Conservation (phyloP, 495 filamentous ascomycete species). For the Penicillium canariense region DNA sequence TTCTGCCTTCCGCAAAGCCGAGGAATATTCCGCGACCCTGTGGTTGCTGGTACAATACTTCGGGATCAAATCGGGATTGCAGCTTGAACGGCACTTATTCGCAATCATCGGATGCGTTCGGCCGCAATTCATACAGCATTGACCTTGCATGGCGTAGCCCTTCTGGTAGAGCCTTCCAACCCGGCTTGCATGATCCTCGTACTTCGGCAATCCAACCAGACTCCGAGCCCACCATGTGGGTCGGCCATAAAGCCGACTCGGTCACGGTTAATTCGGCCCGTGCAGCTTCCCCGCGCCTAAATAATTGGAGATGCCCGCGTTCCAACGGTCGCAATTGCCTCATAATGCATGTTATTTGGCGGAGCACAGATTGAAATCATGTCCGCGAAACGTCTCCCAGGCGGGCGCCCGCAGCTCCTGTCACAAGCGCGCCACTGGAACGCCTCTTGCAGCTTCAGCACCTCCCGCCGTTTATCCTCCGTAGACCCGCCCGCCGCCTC, state of each 20-base stretch:
- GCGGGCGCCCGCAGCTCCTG: neutral
- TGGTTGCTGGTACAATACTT: too few species aligned
- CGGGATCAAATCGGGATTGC: too few species aligned
- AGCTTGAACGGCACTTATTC: too few species aligned
- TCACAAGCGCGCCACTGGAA: neutral
- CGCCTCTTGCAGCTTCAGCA: neutral
- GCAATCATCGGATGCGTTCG: too few species aligned
- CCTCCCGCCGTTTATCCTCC: constrained; percentile 16
- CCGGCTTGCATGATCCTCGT: neutral
- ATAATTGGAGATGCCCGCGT: constrained; percentile 4
- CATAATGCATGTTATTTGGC: neutral
- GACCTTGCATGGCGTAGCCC: too few species aligned
- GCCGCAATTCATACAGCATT: too few species aligned
- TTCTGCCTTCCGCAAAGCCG: too few species aligned
- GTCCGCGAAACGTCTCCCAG: neutral
- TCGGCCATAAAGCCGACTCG: constrained; percentile 9
- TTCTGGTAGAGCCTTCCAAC: too few species aligned
- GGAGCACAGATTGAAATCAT: neutral
- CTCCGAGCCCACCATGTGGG: neutral
- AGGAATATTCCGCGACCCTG: too few species aligned
- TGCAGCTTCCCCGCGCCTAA: constrained; percentile 3
- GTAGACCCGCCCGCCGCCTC: constrained; percentile 23
- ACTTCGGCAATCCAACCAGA: neutral
- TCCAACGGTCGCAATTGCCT: neutral
- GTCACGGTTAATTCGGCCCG: neutral